Base-by-base conservation (phyloP, 306 rosid species). In the Castanospermum australe region DNA sequence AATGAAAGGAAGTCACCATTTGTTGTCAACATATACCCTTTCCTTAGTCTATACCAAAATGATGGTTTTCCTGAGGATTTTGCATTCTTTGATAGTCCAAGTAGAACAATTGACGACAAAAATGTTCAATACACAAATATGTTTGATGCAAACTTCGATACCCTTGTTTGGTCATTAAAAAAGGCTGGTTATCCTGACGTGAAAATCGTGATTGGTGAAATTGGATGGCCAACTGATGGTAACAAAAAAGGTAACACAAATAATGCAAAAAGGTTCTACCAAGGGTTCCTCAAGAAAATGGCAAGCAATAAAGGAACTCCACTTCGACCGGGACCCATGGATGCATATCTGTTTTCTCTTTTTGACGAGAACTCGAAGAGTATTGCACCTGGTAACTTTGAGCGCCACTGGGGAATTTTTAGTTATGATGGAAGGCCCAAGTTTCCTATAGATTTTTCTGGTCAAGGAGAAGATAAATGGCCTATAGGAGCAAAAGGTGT, bases 391-490 rank as follows among this genome's bases (percentile, higher is more conserved):
- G 97, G 97, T 0, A 21, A 44, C 30, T 94, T 94, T 22, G 97
- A 94, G 71, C 90, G 99, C 0, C 99, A 94, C n/a, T 92, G 93
- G 99, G 99, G 97, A 0, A 88, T 92, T 36, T 94, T 94, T 36
- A 70, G 70, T 0, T 86, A 52, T 0, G 97, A 94, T 13, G 97
- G 97, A 1, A 77, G 48, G 2, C 94, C 97, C 0, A 94, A 94
- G 74, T 92, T 92, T 21, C 21, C 61, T 0, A 75, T 94, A 41
- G 99, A 92, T 74, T 85, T 92, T 11, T 71, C 84, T 0, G 94
- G 92, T 5, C 3, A 84, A 47, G 93, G 88, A 24, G 4, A 35
- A 1, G 79, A 88, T 1, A 74, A 70, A 41, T 30, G 25, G 87
- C 93, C 82, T 0, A 17, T 76, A 12, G 91, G 32, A 2, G 97